A percentile compares a stretch with the other conserved stretches of the same genome.
phyloP scores from a whole-genome alignment of 2,329 filamentous ascomycete genomes.

The Colletotrichum navitas region DNA sequence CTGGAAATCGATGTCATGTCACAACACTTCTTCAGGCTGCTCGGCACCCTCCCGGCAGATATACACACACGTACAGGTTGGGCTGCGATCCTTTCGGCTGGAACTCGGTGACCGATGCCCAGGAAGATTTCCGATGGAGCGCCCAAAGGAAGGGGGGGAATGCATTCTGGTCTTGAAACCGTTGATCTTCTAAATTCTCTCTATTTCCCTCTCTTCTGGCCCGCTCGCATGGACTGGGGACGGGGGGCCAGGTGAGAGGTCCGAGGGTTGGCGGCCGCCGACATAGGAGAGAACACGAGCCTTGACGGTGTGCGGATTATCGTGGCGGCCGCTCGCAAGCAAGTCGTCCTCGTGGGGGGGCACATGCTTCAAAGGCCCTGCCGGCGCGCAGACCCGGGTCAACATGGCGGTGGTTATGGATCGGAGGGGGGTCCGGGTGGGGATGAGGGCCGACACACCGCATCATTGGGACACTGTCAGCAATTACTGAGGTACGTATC shows the following conservation, averaged over 20 bases:
- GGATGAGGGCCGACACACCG: background rate
- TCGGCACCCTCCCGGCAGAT: background rate
- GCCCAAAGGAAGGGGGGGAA: background rate
- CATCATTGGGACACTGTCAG: background rate
- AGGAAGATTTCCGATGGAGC: background rate
- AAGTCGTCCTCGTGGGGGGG: background rate
- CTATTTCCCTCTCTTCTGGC: background rate
- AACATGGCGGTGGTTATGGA: background rate
- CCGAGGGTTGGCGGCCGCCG: constrained; percentile 6
- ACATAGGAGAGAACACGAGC: background rate
- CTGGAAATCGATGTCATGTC: background rate
- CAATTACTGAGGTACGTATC: no score
- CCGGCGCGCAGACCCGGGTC: background rate
- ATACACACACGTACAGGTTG: background rate
- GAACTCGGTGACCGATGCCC: background rate
- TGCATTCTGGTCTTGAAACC: background rate
- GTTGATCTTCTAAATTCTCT: background rate
- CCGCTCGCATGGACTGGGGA: background rate
- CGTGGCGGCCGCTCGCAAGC: background rate
- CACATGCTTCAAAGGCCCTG: background rate
- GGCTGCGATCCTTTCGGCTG: background rate
- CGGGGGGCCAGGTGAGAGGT: background rate
- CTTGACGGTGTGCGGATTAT: background rate
- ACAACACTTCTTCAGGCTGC: background rate
- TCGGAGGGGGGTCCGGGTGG: no score